A percentile compares a stretch with the other conserved stretches of the same genome.
Evolutionary conservation across 2,329 filamentous ascomycete species (phyloP).

Genomic region (Zalaria obscura): DNA sequence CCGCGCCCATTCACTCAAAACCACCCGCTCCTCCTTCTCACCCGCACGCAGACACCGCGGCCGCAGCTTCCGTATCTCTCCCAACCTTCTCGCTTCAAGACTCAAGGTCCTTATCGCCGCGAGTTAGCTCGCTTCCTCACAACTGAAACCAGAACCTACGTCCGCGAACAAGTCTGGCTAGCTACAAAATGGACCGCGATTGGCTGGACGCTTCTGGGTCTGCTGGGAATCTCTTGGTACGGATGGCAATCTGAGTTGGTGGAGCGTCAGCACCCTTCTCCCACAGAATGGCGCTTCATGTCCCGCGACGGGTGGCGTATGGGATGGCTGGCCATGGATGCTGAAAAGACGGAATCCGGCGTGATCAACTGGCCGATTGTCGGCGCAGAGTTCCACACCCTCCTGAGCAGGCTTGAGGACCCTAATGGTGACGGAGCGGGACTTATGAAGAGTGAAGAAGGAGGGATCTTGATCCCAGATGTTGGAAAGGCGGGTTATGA

Average conservation of each 20-base stretch:
- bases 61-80: constrained; percentile 55
- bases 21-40: constrained; percentile 37
- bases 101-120: constrained; percentile 8
- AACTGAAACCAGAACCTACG: constrained; percentile 59
- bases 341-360: constrained; percentile 41
- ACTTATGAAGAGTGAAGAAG: constrained; percentile 21
- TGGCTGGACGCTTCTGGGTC: constrained; percentile 48
- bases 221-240: constrained; percentile 46
- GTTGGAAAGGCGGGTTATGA: constrained; percentile 49
- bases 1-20: constrained; percentile 45
- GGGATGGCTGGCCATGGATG: constrained; percentile 31
- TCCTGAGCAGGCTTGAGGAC: constrained; percentile 58
- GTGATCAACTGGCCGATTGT: constrained; percentile 57
- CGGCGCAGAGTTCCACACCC: constrained; percentile 43
- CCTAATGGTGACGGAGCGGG: constrained; percentile 52
- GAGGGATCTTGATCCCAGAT: constrained; percentile 28
- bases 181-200: constrained; percentile 54
- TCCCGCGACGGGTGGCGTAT: constrained; percentile 55
- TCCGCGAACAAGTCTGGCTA: constrained; percentile 56
- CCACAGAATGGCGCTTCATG: constrained; percentile 63
- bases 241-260: constrained; percentile 59
- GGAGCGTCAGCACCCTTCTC: constrained; percentile 66
- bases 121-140: constrained; percentile 58
- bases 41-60: constrained; percentile 31
- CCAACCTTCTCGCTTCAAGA: constrained; percentile 29